phyloP scores from a whole-genome alignment of 2,329 filamentous ascomycete species.

The Didymella keratinophila region DNA sequence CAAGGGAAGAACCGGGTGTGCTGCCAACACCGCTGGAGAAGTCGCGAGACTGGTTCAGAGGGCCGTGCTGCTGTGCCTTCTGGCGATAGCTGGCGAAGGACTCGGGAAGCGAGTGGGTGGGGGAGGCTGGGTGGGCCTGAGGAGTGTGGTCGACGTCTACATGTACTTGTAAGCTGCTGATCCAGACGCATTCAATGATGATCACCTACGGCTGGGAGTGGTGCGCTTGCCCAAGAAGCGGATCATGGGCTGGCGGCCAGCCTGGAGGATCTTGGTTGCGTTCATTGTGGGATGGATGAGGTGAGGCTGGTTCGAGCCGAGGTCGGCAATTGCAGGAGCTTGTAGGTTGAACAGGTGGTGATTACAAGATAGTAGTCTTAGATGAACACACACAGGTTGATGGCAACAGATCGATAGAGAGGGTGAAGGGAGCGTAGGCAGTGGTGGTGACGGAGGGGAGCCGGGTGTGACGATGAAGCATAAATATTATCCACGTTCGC shows the following conservation, averaged over 20 bases:
- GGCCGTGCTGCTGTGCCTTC: constrained; percentile 79
- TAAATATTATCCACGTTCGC: constrained; percentile 33
- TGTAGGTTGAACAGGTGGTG: not conserved
- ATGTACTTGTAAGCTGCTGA: constrained; percentile 21
- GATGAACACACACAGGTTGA: constrained; percentile 4
- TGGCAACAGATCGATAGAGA: constrained; percentile 10
- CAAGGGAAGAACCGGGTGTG: constrained; percentile 72
- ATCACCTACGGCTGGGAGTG: constrained; percentile 53
- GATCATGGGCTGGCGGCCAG: constrained; percentile 60
- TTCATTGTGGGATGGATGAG: constrained; percentile 50
- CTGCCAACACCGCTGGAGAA: constrained; percentile 61
- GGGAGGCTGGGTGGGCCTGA: constrained; percentile 75
- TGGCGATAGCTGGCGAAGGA: constrained; percentile 80
- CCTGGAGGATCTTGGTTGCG: constrained; percentile 56
- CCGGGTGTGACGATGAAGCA: constrained; percentile 29
- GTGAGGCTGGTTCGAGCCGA: constrained; percentile 17
- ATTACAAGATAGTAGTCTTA: constrained; percentile 7
- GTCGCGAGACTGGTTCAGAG: constrained; percentile 58
- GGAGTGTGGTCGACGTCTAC: constrained; percentile 78
- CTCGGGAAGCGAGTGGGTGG: constrained; percentile 69
- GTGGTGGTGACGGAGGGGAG: constrained; percentile 26
- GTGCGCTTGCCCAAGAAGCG: constrained; percentile 60
- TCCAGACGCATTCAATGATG: not conserved
- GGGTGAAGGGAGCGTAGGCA: constrained; percentile 19
- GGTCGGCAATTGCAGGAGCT: constrained; percentile 10